Percentiles rank a stretch among this genome's conserved stretches.
Evolutionary conservation across 371 early-diverging fungal species (phyloP).

Genomic region (Nematocida ironsii): DNA sequence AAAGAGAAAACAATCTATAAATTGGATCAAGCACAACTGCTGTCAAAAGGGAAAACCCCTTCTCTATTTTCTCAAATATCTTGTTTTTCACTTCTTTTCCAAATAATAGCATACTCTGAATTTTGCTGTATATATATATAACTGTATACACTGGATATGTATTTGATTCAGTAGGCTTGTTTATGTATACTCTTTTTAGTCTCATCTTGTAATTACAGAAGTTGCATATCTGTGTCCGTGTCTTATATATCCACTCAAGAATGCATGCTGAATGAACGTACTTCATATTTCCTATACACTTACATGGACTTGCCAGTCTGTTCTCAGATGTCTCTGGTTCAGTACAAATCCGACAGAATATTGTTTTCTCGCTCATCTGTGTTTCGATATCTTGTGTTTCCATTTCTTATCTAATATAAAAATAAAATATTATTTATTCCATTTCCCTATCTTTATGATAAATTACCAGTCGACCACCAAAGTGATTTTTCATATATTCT

Average conservation of each 20-base stretch:
- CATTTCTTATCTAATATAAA: slow-evolving; percentile 12
- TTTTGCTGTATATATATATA: too few species aligned
- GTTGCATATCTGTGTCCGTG: slow-evolving; percentile 42
- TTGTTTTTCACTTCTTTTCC: too few species aligned
- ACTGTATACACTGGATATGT: background rate
- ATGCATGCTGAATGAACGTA: slow-evolving; percentile 63
- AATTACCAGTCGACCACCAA: background rate
- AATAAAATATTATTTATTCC: slow-evolving; percentile 19
- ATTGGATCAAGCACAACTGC: background rate
- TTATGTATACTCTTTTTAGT: slow-evolving; percentile 11
- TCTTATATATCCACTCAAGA: slow-evolving; percentile 55
- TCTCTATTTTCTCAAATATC: too few species aligned
- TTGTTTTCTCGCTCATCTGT: background rate
- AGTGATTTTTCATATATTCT: background rate
- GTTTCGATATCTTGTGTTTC: too few species aligned
- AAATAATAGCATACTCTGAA: too few species aligned
- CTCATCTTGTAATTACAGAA: slow-evolving; percentile 59
- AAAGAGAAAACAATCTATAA: background rate
- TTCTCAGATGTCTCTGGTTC: slow-evolving; percentile 36
- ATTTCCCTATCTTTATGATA: too few species aligned
- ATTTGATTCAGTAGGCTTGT: background rate
- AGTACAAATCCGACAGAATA: slow-evolving; percentile 64
- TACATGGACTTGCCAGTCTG: slow-evolving; percentile 57
- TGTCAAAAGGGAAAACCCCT: too few species aligned
- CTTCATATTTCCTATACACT: slow-evolving; percentile 64